Percentiles rank a stretch among this genome's conserved stretches.
Conservation (phyloP, 2,329 filamentous ascomycete species). For the Calonectria ilicicola region DNA sequence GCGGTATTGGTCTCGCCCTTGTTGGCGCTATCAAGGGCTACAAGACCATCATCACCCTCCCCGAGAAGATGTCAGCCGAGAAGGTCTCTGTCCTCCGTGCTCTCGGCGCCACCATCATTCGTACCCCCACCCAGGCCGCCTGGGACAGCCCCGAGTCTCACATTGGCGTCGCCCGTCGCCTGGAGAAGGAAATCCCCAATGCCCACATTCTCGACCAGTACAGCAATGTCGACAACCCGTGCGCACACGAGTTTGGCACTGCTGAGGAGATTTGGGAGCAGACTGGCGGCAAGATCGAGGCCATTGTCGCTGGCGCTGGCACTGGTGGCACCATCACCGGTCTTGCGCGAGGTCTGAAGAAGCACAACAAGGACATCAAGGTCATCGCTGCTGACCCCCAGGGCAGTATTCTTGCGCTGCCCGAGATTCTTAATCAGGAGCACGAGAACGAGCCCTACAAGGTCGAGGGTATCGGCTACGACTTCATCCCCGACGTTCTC, state of each 20-base stretch:
- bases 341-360: conserved; percentile 84
- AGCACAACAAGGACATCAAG: conserved; percentile 88
- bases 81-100: conserved; percentile 96
- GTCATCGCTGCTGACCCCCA: conserved; percentile 93
- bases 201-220: conserved; percentile 99
- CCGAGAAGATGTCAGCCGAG: conserved; percentile 99
- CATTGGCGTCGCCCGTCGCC: conserved; percentile 90
- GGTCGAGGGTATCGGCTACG: conserved; percentile 98
- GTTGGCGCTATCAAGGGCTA: conserved; percentile 97
- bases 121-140: conserved; percentile 94
- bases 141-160: conserved; percentile 96
- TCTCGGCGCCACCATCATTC: conserved; percentile 95
- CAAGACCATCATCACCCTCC: conserved; percentile 97
- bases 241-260: conserved; percentile 93
- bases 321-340: conserved; percentile 97
- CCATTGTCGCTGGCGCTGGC: conserved; percentile 90
- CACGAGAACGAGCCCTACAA: conserved; percentile 90
- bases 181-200: conserved; percentile 96
- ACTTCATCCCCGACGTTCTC: conserved; percentile 96
- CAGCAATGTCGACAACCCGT: conserved; percentile 88
- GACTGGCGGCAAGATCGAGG: conserved; percentile 84
- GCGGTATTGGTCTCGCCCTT: conserved; percentile 91
- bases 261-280: conserved; percentile 97
- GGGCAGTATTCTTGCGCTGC: conserved; percentile 90
- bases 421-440: conserved; percentile 82